These are phyloP conservation scores for Parietaria judaica DNA, from an alignment of 306 rosid species.

Conservation along the genomic window DNA sequence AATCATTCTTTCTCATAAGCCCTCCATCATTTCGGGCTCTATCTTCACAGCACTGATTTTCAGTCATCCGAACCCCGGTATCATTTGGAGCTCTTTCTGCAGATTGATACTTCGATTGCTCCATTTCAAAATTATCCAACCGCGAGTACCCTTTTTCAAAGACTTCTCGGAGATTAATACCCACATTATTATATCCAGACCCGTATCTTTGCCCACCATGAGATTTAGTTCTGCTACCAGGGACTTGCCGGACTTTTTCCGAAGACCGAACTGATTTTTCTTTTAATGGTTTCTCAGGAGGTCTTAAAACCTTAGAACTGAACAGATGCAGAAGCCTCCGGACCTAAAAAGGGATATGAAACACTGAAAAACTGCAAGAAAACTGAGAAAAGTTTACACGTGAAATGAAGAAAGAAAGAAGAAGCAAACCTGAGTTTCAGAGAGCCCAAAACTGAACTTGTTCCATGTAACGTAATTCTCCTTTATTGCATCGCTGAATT, in stretches of 20 bases:
- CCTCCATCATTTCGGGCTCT: background rate
- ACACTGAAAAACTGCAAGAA: background rate
- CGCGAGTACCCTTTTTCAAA: slow-evolving; percentile 10
- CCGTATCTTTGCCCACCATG: background rate
- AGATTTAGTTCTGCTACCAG: background rate
- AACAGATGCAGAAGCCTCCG: slow-evolving; percentile 36
- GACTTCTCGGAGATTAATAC: slow-evolving; percentile 14
- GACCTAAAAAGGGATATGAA: slow-evolving; percentile 32
- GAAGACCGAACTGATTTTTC: background rate
- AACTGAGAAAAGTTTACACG: background rate
- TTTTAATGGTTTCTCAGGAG: background rate
- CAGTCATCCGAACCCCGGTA: background rate
- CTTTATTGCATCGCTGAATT: slow-evolving; percentile 36
- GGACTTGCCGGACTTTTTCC: slow-evolving; percentile 5
- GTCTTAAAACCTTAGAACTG: slow-evolving; percentile 23
- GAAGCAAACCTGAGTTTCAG: slow-evolving; percentile 47
- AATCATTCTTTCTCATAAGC: background rate
- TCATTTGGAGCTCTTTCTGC: slow-evolving; percentile 10
- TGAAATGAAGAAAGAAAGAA: background rate
- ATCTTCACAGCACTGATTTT: background rate
- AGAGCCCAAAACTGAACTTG: slow-evolving; percentile 59
- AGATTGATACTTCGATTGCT: slow-evolving; percentile 18
- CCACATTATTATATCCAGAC: slow-evolving; percentile 13
- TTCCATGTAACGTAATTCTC: slow-evolving; percentile 42
- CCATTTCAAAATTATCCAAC: slow-evolving; percentile 2